Evolutionary conservation across 306 rosid species (phyloP), one percentile per base, ranked within the genome.

Genomic region (Sphenostylis stenocarpa): DNA sequence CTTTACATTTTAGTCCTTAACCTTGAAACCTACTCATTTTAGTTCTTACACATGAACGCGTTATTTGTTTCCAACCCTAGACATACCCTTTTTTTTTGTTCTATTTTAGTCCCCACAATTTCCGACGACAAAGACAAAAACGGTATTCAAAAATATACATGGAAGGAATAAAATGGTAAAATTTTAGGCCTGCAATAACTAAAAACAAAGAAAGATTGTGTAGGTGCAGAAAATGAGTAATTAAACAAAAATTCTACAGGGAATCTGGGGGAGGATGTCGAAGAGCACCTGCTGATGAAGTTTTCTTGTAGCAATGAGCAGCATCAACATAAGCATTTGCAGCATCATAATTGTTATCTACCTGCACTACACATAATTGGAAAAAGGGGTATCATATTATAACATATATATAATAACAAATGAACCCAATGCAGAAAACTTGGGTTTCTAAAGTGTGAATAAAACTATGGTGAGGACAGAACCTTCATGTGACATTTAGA

Each of bases 401-500:
- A 26, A 6, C 0, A 3, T 12, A 57, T 26, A 56, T 56, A 56
- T 53, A 8, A 6, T 12, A 55, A 19, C 0, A 6, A 53, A 55
- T 49, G 72, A 73, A 79, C 6, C 7, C 52, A 52, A 77, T 1
- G 15, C 71, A 26, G 43, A 11, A 55, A 29, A 72, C 38, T 16
- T 48, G 6, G 12, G 14, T 62, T 75, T 49, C 19, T 56, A 26
- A 52, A 45, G 17, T 17, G 10, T 36, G 58, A 68, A 53, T 63
- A 62, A 72, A 36, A 6, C 0, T 47, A 64, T 14, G 65, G 62
- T 20, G 4, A 17, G 28, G 20, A 19, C 5, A 52, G 6, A 24
- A 87, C 90, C 90, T 84, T 84, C 77, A 84, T 41, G 77, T 84
- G 88, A 38, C 88, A 84, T 64, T 84, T 79, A 3, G 88, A 78